Evolutionary conservation across 2,329 filamentous ascomycete genomes (phyloP).

Genomic region (Aspergillus sp.): DNA sequence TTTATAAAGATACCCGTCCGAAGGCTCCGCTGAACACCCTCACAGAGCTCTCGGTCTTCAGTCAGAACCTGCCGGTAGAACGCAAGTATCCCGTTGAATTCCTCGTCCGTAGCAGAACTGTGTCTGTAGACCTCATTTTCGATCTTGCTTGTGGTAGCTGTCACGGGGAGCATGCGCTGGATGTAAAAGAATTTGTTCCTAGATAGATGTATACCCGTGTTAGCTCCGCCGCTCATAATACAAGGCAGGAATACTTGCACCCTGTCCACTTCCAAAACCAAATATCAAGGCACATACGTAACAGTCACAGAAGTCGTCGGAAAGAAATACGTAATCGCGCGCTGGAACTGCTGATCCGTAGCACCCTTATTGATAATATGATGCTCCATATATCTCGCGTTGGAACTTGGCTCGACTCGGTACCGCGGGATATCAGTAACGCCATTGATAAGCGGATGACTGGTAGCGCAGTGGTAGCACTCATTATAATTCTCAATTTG

Average conservation of each 20-base stretch:
- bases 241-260: too few species aligned
- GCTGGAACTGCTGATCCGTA: constrained; percentile 46
- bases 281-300: constrained; percentile 23
- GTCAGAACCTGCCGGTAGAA: constrained; percentile 64
- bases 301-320: constrained; percentile 43
- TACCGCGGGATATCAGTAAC: constrained; percentile 58
- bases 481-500: constrained; percentile 28
- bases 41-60: constrained; percentile 63
- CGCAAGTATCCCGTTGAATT: constrained; percentile 56
- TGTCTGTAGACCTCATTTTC: constrained; percentile 64
- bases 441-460: constrained; percentile 24
- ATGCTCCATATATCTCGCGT: constrained; percentile 49
- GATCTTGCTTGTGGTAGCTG: constrained; percentile 54
- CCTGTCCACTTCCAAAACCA: too few species aligned
- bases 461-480: constrained; percentile 27
- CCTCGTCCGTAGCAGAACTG: constrained; percentile 56
- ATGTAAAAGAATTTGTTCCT: constrained; percentile 61
- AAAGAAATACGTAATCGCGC: constrained; percentile 34
- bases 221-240: too few species aligned
- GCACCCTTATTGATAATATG: constrained; percentile 50
- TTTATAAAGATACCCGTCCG: constrained; percentile 61
- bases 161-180: constrained; percentile 59
- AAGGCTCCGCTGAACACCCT: constrained; percentile 59
- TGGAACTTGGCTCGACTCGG: constrained; percentile 50
- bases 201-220: constrained; percentile 12